A percentile compares a stretch with the other conserved stretches of the same genome.
phyloP scores from a whole-genome alignment of 2,329 filamentous ascomycete species.

The Pseudogymnoascus sp. region DNA sequence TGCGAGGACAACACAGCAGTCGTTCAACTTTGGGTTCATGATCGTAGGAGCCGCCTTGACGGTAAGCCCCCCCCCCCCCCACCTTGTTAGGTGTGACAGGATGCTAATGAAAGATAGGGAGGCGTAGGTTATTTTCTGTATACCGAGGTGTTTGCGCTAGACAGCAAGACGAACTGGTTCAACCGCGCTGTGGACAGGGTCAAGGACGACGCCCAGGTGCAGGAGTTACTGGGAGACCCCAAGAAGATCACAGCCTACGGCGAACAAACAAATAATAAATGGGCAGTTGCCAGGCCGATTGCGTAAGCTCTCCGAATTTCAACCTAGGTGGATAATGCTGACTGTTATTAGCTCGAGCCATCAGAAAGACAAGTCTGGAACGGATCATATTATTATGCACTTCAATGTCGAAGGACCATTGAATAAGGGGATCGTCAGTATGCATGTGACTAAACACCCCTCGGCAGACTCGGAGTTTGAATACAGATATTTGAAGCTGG shows the following conservation, averaged over 20 bases:
- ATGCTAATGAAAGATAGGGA: constrained; percentile 40
- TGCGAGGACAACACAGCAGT: constrained; percentile 79
- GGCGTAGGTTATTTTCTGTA: constrained; percentile 73
- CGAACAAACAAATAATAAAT: constrained; percentile 72
- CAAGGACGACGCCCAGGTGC: constrained; percentile 61
- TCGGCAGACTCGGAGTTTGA: constrained; percentile 65
- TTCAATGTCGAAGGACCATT: constrained; percentile 78
- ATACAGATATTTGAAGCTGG: constrained; percentile 73
- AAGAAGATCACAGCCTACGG: constrained; percentile 74
- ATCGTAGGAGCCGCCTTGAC: constrained; percentile 67
- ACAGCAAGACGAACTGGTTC: constrained; percentile 81
- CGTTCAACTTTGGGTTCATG: constrained; percentile 77
- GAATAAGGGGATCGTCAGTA: constrained; percentile 62
- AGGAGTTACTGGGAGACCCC: constrained; percentile 64
- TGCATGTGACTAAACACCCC: constrained; percentile 67
- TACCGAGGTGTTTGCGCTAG: constrained; percentile 72
- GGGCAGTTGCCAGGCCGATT: constrained; percentile 59
- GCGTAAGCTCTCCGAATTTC: constrained; percentile 35
- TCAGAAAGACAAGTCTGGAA: constrained; percentile 63
- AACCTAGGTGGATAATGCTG: constrained; percentile 20
- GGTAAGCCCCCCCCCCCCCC: constrained; percentile 36
- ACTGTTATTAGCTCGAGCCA: constrained; percentile 48
- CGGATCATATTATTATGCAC: constrained; percentile 74
- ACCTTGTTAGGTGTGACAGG: neutral
- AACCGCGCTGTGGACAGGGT: constrained; percentile 77